Evolutionary conservation across 108 stramenopile genomes (phyloP), one percentile per base, ranked within the genome.

Genomic region (Skeletonema potamos): DNA sequence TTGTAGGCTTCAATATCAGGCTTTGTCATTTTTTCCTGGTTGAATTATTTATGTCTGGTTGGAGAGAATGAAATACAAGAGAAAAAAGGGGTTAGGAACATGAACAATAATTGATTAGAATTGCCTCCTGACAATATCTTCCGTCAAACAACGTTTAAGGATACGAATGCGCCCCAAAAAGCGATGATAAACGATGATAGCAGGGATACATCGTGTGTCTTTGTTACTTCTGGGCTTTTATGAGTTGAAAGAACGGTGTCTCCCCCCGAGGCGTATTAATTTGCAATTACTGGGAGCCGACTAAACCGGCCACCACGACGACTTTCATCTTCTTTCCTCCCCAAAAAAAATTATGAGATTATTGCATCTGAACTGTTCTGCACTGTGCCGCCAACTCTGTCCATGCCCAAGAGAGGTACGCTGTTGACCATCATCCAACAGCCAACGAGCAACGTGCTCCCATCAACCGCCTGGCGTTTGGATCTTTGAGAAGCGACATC

Each of bases 1-100:
- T 80, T 84, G 74, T 81, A 81, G 54, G 71, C 54, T 44, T 72
- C 72, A 41, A 81, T 73, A 61, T 81, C 79, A 46, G 79, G 64
- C 65, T 62, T 73, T 4, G 17, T 36, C 54, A 27, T 68, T 68
- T 57, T 57, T 57, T 59, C 8, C 17, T 59, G 28, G 18, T 17
- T 57, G 18, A 15, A 48, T 48, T 6, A 18, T 48, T 48, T 24
- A 48, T 48, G 8, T 22, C 46, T 48, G 20, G 7, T 22, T n/a
- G 6, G 46, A 22, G 18, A 48, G 46, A 48, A 20, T 5, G 46
- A 7, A 48, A 48, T 20, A 1, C 46, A 48, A 48, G 20, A 1
- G 20, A 22, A 48, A 48, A 6, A 48, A 15, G 22, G 48, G 6
- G 48, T 51, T 51, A 51, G 48, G 22, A 22, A 51, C 22, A 15